phyloP scores from a whole-genome alignment of 768 basidiomycete genomes.

The Psilocybe tampanensis region DNA sequence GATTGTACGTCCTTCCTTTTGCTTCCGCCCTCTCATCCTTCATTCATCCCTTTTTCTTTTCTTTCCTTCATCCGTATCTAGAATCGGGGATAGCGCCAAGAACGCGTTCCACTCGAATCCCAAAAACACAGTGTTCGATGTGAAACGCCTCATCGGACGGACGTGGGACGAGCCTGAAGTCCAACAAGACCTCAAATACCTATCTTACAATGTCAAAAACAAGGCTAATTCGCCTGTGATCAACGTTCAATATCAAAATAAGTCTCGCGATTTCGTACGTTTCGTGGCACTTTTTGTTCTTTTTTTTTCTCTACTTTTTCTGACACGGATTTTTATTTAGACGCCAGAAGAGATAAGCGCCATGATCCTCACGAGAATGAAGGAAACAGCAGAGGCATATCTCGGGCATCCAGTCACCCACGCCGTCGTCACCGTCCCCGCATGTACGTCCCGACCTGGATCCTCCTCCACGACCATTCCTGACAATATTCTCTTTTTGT shows the following conservation, averaged over 20 bases:
- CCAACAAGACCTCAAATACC: slow-evolving; percentile 82
- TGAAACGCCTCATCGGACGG: slow-evolving; percentile 91
- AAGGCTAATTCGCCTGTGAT: slow-evolving; percentile 81
- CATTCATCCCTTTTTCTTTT: slow-evolving; percentile 20
- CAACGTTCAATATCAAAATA: slow-evolving; percentile 63
- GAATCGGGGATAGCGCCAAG: slow-evolving; percentile 90
- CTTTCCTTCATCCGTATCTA: too few relatives aligned
- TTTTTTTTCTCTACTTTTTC: not conserved
- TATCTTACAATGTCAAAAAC: slow-evolving; percentile 78
- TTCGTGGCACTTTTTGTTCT: not conserved
- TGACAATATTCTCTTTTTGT: slow-evolving; percentile 23
- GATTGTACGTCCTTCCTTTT: slow-evolving; percentile 45
- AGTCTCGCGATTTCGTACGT: slow-evolving; percentile 57
- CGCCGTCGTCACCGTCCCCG: slow-evolving; percentile 61
- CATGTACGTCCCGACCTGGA: slow-evolving; percentile 38
- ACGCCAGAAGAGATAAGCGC: slow-evolving; percentile 71
- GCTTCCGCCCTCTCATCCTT: not conserved
- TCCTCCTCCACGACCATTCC: not conserved
- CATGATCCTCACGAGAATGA: slow-evolving; percentile 70
- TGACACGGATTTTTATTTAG: slow-evolving; percentile 21
- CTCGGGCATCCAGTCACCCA: slow-evolving; percentile 64
- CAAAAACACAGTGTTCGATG: slow-evolving; percentile 93
- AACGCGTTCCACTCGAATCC: slow-evolving; percentile 92
- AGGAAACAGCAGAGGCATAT: slow-evolving; percentile 72
- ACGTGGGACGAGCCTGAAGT: slow-evolving; percentile 78